Base-by-base conservation (phyloP, 2,329 filamentous ascomycete genomes). In the Penicillium sp. region DNA sequence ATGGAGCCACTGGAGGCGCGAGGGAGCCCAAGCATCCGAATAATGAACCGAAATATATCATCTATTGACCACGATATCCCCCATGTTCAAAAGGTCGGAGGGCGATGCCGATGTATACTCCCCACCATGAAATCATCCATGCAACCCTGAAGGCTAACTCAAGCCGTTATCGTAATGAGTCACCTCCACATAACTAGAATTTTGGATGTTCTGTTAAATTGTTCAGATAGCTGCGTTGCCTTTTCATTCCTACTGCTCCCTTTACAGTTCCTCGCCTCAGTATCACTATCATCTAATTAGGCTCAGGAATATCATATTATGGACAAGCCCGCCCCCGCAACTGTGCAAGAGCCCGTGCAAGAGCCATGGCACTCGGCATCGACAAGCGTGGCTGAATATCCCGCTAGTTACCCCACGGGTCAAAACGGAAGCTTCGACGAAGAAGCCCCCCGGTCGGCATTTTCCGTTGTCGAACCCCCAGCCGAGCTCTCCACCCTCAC, bases 381-480 rank as follows among this genome's bases (percentile, higher is more conserved):
- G 12, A 29, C 47, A 21, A 51, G 40, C 6, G 34, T 45, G 10
- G 8, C 31, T 13, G 23, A 42, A 25, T n/a, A 23, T 8, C 23
- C 29, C 3, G 15, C 35, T 5, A 12, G 15, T 40, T 16, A 35
- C 15, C 40, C 50, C n/a, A 15, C 41, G 1, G 9, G 18, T 13
- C 46, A 37, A 8, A 46, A 29, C 7, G 2, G 41, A 21, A 51
- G 31, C 18, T 39, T 45, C 29, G 54, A 63, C 31, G 56, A 62
- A 46, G 54, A 57, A 50, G 55, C 41, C 6, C 61, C 62, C 6
- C 56, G 44, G 23, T 57, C 61, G 4, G 60, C 56, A 3, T 65
- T 65, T 42, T 59, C 60, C 3, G 51, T 65, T 6, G 37, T 65
- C 37, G 62, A 64, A 18, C 52, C 61, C 15, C 55, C 58, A 6